A percentile compares a stretch with the other conserved stretches of the same genome.
These are phyloP conservation scores for Plasmodium gallinaceum DNA, from an alignment of 169 alveolate species.

Conservation along the genomic window DNA sequence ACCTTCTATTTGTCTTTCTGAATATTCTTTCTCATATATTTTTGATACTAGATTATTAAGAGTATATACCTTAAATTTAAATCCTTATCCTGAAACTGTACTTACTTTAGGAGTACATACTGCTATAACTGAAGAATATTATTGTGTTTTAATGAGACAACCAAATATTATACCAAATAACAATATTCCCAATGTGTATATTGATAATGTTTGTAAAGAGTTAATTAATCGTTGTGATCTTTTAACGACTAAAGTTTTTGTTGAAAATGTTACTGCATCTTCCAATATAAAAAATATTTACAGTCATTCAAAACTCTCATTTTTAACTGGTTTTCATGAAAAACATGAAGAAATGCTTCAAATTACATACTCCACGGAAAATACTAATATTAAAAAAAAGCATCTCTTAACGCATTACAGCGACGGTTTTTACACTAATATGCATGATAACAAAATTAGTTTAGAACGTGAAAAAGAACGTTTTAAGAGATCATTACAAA, in stretches of 20 bases:
- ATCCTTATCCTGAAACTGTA: slow-evolving; percentile 65
- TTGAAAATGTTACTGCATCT: background rate
- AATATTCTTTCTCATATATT: slow-evolving; percentile 23
- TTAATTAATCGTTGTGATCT: slow-evolving; percentile 41
- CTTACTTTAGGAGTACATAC: slow-evolving; percentile 1
- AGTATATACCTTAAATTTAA: slow-evolving; percentile 42
- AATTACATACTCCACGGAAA: background rate
- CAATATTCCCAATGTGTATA: slow-evolving; percentile 2
- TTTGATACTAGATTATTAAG: slow-evolving; percentile 64
- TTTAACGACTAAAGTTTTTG: slow-evolving; percentile 17
- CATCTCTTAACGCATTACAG: slow-evolving; percentile 37
- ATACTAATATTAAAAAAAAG: background rate
- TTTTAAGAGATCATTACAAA: background rate
- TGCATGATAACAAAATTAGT: slow-evolving; percentile 6
- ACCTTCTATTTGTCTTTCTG: slow-evolving; percentile 40
- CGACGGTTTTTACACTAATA: slow-evolving; percentile 32
- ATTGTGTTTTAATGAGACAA: slow-evolving; percentile 15
- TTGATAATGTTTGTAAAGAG: slow-evolving; percentile 49
- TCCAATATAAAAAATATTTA: background rate
- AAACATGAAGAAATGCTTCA: slow-evolving; percentile 71
- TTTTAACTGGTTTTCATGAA: slow-evolving; percentile 63
- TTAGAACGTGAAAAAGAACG: slow-evolving; percentile 7
- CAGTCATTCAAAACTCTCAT: slow-evolving; percentile 9
- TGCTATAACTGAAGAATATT: slow-evolving; percentile 17
- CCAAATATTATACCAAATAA: slow-evolving; percentile 12